Percentiles rank a stretch among this genome's conserved stretches.
Conservation (phyloP, 495 filamentous ascomycete genomes). For the Aspergillus steynii region DNA sequence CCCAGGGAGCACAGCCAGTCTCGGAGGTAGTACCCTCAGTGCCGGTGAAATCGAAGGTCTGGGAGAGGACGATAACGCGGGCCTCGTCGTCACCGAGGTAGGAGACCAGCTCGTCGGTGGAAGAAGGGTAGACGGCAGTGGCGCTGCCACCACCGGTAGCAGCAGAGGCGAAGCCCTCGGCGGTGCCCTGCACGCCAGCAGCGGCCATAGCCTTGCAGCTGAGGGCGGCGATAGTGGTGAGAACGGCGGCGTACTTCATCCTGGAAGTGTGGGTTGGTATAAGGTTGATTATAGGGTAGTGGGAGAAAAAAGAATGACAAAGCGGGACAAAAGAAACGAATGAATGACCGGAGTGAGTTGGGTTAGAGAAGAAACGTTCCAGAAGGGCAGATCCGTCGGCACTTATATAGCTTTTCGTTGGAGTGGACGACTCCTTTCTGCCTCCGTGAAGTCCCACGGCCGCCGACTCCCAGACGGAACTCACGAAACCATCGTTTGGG, state of each 20-base stretch:
- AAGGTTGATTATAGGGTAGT: not conserved
- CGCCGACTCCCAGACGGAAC: not conserved
- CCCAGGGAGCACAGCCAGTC: conserved; percentile 50
- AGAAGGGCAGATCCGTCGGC: not conserved
- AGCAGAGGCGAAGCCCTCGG: conserved; percentile 44
- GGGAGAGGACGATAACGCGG: conserved; percentile 40
- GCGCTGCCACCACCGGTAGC: conserved; percentile 43
- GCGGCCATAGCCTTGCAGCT: conserved; percentile 19
- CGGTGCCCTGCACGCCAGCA: conserved; percentile 35
- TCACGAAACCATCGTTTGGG: not conserved
- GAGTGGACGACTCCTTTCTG: no score
- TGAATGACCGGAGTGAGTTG: conserved; percentile 3
- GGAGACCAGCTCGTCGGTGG: conserved; percentile 43
- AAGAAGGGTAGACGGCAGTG: conserved; percentile 38
- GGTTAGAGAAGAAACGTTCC: not conserved
- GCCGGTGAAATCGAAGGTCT: conserved; percentile 46
- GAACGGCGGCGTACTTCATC: conserved; percentile 20
- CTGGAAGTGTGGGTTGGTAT: not conserved
- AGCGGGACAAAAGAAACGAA: conserved; percentile 13
- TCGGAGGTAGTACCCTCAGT: conserved; percentile 42
- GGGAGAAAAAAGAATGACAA: conserved; percentile 7
- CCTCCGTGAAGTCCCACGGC: not conserved
- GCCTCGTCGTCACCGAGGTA: conserved; percentile 39
- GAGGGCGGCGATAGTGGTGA: conserved; percentile 16
- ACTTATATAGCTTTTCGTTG: not conserved